Conservation (phyloP, 2,329 filamentous ascomycete species). For the Orbilia brochopaga region DNA sequence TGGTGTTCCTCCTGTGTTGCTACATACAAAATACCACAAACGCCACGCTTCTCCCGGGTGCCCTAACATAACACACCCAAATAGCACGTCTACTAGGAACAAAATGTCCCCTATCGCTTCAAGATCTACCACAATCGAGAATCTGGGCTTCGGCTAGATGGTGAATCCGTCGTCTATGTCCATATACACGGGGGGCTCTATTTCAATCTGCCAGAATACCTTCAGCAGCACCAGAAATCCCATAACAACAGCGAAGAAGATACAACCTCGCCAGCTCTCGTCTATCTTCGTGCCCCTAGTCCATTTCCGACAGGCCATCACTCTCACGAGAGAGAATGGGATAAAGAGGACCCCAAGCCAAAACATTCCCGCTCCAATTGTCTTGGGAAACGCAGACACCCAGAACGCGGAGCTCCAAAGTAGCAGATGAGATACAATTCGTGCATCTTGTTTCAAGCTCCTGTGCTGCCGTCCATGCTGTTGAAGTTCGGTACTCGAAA, state of each 20-base stretch:
- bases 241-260: too few species aligned
- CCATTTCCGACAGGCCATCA: not conserved
- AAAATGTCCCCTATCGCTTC: not conserved
- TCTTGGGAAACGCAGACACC: conserved; percentile 22
- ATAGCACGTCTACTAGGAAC: not conserved
- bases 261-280: too few species aligned
- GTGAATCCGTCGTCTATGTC: too few species aligned
- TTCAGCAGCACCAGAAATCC: too few species aligned
- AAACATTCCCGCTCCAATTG: conserved; percentile 8
- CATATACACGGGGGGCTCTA: too few species aligned
- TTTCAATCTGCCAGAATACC: too few species aligned
- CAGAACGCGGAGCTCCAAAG: conserved; percentile 26
- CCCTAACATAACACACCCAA: not conserved
- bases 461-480: not conserved
- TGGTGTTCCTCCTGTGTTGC: not conserved
- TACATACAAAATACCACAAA: not conserved
- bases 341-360: not conserved
- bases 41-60: not conserved
- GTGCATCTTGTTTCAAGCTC: not conserved
- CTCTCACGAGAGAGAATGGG: not conserved
- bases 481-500: too few species aligned
- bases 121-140: not conserved
- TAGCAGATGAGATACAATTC: conserved; percentile 6
- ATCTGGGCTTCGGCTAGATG: too few species aligned
- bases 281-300: too few species aligned